These are phyloP conservation scores for Diversispora eburnea DNA, from an alignment of 192 early-diverging fungal genomes.

Conservation along the genomic window DNA sequence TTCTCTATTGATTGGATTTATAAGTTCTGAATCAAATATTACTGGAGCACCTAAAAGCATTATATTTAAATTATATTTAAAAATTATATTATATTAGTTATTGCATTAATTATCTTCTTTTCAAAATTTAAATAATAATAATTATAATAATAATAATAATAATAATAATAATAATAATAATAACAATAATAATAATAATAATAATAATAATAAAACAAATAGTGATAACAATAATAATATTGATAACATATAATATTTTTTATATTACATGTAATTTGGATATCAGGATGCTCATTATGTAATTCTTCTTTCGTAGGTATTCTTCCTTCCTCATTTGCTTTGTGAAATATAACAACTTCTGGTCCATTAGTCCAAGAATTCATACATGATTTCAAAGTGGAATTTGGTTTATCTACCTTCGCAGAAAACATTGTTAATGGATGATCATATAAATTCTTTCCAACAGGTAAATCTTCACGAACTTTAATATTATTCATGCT, in stretches of 20 bases:
- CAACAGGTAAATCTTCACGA: constrained; percentile 11
- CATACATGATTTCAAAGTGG: background rate
- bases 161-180: no score
- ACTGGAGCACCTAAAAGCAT: background rate
- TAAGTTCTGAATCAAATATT: background rate
- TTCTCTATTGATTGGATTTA: background rate
- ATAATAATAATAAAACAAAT: no score
- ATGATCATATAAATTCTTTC: background rate
- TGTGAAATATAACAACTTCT: background rate
- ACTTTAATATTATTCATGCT: background rate
- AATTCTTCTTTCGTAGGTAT: background rate
- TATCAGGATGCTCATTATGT: background rate
- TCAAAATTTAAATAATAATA: background rate
- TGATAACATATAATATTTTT: background rate
- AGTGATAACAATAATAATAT: no score
- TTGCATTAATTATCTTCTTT: no score
- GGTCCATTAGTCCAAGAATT: background rate
- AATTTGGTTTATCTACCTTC: background rate
- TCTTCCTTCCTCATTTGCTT: background rate
- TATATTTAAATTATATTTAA: no score
- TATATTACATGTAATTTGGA: background rate
- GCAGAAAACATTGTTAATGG: background rate
- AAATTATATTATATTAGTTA: no score
- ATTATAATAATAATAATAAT: background rate
- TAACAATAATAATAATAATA: no score